A percentile compares a stretch with the other conserved stretches of the same genome.
Evolutionary conservation across 305 asterid genomes (phyloP).

Genomic region (Striga hermonthica): DNA sequence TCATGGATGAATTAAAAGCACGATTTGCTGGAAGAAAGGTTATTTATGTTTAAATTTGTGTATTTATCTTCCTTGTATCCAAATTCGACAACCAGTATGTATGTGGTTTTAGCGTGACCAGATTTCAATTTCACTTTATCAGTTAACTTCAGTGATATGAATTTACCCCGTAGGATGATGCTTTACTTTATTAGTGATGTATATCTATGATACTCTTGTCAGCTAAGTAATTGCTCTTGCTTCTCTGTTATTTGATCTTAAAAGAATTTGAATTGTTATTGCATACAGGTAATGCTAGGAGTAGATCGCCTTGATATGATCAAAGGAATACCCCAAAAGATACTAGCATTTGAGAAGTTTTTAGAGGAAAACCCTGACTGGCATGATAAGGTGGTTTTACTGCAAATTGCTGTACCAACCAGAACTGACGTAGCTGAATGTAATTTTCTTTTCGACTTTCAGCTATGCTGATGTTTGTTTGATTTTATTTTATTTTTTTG

Average conservation of each 20-base stretch:
- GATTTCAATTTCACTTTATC: too few relatives aligned
- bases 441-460: conserved; percentile 34
- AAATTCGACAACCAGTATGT: too few relatives aligned
- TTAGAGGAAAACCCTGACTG: conserved; percentile 66
- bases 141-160: neutral
- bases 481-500: conserved; percentile 9
- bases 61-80: too few relatives aligned
- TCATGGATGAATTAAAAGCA: conserved; percentile 52
- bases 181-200: neutral
- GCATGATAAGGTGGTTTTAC: conserved; percentile 82
- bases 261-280: conserved; percentile 10
- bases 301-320: conserved; percentile 90
- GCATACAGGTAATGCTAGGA: conserved; percentile 70
- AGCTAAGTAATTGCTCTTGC: neutral
- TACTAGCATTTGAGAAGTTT: conserved; percentile 79
- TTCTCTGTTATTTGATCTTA: too few relatives aligned
- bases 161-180: neutral
- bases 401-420: conserved; percentile 86
- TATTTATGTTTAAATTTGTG: conserved; percentile 10
- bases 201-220: conserved; percentile 18
- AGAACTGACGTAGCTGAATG: conserved; percentile 84
- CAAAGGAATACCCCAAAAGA: conserved; percentile 82
- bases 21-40: conserved; percentile 80
- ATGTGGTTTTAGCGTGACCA: too few relatives aligned
- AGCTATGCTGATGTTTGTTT: neutral